Percentiles rank a stretch among this genome's conserved stretches.
phyloP scores from a whole-genome alignment of 305 asterid genomes.

The Solanum chacoense region DNA sequence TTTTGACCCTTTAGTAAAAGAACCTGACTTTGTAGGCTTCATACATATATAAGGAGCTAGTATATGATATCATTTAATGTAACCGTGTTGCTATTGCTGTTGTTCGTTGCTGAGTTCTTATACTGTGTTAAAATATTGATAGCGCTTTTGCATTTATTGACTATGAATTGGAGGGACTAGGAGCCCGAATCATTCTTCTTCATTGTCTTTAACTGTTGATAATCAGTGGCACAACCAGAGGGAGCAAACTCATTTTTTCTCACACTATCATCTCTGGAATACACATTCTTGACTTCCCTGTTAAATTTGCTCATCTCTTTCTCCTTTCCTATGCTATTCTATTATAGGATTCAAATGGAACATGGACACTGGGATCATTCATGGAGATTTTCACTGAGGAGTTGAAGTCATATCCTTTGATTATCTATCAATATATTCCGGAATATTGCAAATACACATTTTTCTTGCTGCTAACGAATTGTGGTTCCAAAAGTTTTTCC shows the following conservation, averaged over 20 bases:
- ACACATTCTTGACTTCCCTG: background rate
- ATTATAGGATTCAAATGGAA: slow-evolving; percentile 47
- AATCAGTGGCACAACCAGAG: background rate
- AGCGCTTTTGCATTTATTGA: background rate
- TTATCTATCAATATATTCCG: background rate
- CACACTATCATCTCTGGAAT: background rate
- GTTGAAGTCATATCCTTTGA: slow-evolving; percentile 81
- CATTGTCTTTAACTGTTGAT: background rate
- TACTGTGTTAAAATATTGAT: background rate
- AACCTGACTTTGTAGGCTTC: background rate
- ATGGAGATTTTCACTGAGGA: slow-evolving; percentile 33
- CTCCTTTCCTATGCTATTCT: slow-evolving; percentile 19
- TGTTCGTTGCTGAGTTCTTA: background rate
- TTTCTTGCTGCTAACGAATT: slow-evolving; percentile 4
- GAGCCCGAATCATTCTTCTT: background rate
- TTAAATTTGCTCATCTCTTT: background rate
- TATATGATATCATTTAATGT: background rate
- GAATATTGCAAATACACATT: background rate
- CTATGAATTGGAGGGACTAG: background rate
- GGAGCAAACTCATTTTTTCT: background rate
- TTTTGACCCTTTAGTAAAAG: background rate
- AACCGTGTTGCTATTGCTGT: background rate
- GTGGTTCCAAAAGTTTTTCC: slow-evolving; percentile 32
- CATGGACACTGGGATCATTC: slow-evolving; percentile 73
- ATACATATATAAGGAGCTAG: background rate